These are phyloP conservation scores for Nakazawaea siamensis DNA, from an alignment of 805 yeast genomes.

Conservation along the genomic window DNA sequence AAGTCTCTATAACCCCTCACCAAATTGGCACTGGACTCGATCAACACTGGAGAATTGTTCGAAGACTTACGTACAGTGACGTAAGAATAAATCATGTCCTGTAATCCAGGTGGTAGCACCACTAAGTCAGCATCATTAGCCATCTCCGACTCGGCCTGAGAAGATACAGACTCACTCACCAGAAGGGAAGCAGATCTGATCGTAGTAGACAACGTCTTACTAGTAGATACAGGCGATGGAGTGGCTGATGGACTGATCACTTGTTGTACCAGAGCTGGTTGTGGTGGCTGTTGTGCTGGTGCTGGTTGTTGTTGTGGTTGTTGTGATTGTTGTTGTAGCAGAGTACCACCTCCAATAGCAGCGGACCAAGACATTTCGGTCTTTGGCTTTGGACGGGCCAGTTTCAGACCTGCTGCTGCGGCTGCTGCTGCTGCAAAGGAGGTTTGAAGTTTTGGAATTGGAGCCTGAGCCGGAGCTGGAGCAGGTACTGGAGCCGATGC, in stretches of 20 bases:
- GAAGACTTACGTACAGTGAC: slow-evolving; percentile 5
- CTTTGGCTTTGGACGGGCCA: too few relatives aligned
- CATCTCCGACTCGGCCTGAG: not conserved
- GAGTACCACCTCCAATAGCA: too few relatives aligned
- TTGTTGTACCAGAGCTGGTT: too few relatives aligned
- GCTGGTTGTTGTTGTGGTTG: too few relatives aligned
- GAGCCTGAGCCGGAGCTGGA: too few relatives aligned
- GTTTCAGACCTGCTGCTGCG: slow-evolving; percentile 10
- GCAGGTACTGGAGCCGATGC: too few relatives aligned
- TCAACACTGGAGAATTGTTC: not conserved
- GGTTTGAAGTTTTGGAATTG: too few relatives aligned
- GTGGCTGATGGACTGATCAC: too few relatives aligned
- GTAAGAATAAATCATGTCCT: slow-evolving; percentile 19
- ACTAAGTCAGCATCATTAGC: slow-evolving; percentile 6
- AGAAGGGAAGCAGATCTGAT: slow-evolving; percentile 5
- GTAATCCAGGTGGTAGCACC: slow-evolving; percentile 13
- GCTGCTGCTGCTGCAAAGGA: slow-evolving; percentile 15
- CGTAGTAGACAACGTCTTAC: slow-evolving; percentile 4
- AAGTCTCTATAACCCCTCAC: slow-evolving; percentile 8
- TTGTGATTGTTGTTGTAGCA: too few relatives aligned
- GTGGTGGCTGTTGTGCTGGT: too few relatives aligned
- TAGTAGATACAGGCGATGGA: too few relatives aligned
- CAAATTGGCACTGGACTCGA: slow-evolving; percentile 4
- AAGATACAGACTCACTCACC: not conserved
- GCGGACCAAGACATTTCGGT: slow-evolving; percentile 10